A percentile compares a stretch with the other conserved stretches of the same genome.
Conservation (phyloP, 768 basidiomycete species). For the Coprinellus aureogranulatus region DNA sequence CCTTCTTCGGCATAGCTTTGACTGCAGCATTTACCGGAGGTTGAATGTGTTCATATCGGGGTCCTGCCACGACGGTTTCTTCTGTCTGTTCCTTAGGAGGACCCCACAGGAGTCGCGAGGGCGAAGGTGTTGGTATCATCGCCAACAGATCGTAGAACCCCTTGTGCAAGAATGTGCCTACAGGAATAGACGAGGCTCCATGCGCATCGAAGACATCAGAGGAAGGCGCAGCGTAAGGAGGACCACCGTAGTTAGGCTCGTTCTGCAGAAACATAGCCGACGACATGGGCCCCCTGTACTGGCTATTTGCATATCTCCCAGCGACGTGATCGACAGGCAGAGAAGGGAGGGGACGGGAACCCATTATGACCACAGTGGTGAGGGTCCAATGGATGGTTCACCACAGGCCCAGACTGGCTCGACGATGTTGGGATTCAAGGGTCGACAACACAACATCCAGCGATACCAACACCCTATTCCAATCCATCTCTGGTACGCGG, state of each 20-base stretch:
- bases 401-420: not conserved
- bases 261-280: slow-evolving; percentile 3
- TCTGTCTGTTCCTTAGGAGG: slow-evolving; percentile 23
- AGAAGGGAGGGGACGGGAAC: not conserved
- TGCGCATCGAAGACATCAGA: slow-evolving; percentile 37
- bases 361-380: not conserved
- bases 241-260: slow-evolving; percentile 2
- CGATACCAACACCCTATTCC: slow-evolving; percentile 5
- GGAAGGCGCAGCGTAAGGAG: slow-evolving; percentile 8
- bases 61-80: slow-evolving; percentile 55
- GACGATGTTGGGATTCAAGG: not conserved
- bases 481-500: slow-evolving; percentile 3
- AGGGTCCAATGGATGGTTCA: not conserved
- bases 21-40: slow-evolving; percentile 26
- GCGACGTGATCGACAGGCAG: slow-evolving; percentile 1
- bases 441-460: not conserved
- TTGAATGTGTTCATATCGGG: slow-evolving; percentile 63
- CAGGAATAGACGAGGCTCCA: slow-evolving; percentile 49
- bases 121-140: slow-evolving; percentile 70
- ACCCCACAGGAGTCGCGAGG: slow-evolving; percentile 66
- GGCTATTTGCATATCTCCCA: not conserved
- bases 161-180: slow-evolving; percentile 77
- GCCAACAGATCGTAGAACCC: slow-evolving; percentile 88
- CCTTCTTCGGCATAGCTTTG: slow-evolving; percentile 47
- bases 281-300: slow-evolving; percentile 7